Conservation (phyloP, 2,329 filamentous ascomycete species). For the Microdochium paspali region DNA sequence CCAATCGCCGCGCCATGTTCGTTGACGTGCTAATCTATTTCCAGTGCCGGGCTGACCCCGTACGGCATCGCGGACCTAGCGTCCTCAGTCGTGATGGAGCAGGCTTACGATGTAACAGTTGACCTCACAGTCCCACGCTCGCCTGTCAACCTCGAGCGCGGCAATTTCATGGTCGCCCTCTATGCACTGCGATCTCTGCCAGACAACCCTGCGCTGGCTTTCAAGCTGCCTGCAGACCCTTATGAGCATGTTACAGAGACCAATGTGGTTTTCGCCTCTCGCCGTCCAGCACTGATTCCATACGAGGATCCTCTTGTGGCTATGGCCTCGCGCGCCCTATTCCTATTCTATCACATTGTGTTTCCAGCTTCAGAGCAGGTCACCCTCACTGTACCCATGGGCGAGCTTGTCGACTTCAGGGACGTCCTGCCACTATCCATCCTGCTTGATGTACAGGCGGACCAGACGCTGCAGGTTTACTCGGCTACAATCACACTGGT, state of each 20-base stretch:
- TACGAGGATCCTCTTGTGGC: constrained; percentile 67
- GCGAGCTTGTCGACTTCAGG: constrained; percentile 61
- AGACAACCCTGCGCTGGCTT: constrained; percentile 16
- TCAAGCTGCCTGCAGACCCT: constrained; percentile 11
- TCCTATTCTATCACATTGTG: constrained; percentile 61
- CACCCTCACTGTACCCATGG: constrained; percentile 57
- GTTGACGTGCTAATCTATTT: neutral
- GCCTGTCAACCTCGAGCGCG: constrained; percentile 61
- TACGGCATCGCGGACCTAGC: constrained; percentile 39
- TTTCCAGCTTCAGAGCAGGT: constrained; percentile 56
- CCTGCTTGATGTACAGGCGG: constrained; percentile 58
- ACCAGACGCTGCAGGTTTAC: constrained; percentile 68
- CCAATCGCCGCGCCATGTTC: neutral
- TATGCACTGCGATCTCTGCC: constrained; percentile 49
- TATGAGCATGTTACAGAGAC: constrained; percentile 25
- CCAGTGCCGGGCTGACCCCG: constrained; percentile 39
- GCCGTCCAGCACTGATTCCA: constrained; percentile 69
- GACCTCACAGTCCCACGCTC: constrained; percentile 71
- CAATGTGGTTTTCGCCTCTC: constrained; percentile 49
- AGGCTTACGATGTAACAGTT: constrained; percentile 78
- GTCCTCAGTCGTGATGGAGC: constrained; percentile 53
- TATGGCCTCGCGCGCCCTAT: constrained; percentile 46
- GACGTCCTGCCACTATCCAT: constrained; percentile 33
- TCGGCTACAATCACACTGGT: constrained; percentile 56
- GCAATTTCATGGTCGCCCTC: constrained; percentile 92